phyloP scores from a whole-genome alignment of 192 early-diverging fungal genomes.

The Gaertneriomyces semiglobifer region DNA sequence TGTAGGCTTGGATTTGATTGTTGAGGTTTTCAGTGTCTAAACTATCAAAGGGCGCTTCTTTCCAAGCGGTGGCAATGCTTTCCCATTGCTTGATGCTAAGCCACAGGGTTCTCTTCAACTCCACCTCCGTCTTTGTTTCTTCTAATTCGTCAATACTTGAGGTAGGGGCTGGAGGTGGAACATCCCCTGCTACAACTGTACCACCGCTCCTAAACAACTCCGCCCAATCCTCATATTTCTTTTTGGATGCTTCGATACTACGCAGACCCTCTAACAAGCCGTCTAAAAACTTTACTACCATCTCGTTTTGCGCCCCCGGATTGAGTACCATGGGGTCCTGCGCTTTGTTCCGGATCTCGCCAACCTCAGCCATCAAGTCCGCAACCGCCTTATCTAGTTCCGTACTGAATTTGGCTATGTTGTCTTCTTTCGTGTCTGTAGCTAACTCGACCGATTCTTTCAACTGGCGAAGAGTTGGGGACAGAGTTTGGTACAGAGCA shows the following conservation, averaged over 20 bases:
- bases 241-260: constrained; percentile 43
- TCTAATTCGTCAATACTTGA: constrained; percentile 44
- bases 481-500: constrained; percentile 57
- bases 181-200: constrained; percentile 19
- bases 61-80: constrained; percentile 49
- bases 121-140: constrained; percentile 55
- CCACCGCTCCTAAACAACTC: constrained; percentile 56
- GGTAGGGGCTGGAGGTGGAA: constrained; percentile 11
- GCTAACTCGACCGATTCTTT: constrained; percentile 59
- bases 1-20: constrained; percentile 45
- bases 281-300: constrained; percentile 52
- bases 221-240: constrained; percentile 48
- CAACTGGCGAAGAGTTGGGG: constrained; percentile 52
- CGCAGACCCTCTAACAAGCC: constrained; percentile 41
- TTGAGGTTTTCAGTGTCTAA: constrained; percentile 58
- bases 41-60: constrained; percentile 44
- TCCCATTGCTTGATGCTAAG: constrained; percentile 55
- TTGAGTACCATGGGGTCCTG: constrained; percentile 64
- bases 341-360: constrained; percentile 53
- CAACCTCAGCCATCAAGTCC: constrained; percentile 53
- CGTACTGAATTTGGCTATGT: constrained; percentile 47
- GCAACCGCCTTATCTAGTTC: constrained; percentile 48
- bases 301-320: constrained; percentile 40
- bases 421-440: constrained; percentile 57
- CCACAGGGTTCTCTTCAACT: constrained; percentile 61